Evolutionary conservation across 768 basidiomycete genomes (phyloP), one percentile per base, ranked within the genome.

Genomic region (Suillus spraguei): DNA sequence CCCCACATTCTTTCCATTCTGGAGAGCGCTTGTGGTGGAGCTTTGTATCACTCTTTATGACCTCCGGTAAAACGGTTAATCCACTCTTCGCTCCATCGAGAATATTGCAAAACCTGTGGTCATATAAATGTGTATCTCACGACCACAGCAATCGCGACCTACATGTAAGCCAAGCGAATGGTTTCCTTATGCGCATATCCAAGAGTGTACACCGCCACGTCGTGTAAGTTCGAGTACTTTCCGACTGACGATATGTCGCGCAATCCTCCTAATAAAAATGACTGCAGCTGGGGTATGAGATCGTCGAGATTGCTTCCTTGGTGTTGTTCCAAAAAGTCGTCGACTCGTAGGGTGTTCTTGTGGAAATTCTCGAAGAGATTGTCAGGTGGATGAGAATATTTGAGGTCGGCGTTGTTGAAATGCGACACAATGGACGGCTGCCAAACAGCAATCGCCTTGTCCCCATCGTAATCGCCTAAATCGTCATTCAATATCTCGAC

Each of bases 401-500:
- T 69, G 7, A 79, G 71, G 39, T 81, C 72, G 0, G 89, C 84
- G 64, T 86, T 84, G n/a, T 64, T 70, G 71, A 92, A 92, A 1
- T 67, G 59, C 5, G 73, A 50, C 14, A 91, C 87, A 24, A 91
- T 77, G 17, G 77, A 71, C 0, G 83, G 83, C 35, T 88, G 79
- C 83, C 85, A 90, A 38, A 87, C 85, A 1, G 84, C 81, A 8
- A 80, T 72, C 5, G 81, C 83, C 20, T 81, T 86, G 64, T 90
- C 89, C 1, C 90, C 90, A 66, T 91, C 90, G 65, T 90, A 90
- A 65, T 91, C 90, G 24, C 89, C 88, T 86, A 53, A 33, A n/a
- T 36, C 33, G 35, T 5, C 10, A 6, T 9, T 63, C 47, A 28
- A 42, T 60, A 32, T 41, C 33, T 60, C 53, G 4, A 16, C 9